A percentile compares a stretch with the other conserved stretches of the same genome.
Conservation (phyloP, 352 stramenopile genomes). For the Phytophthora cajani region DNA sequence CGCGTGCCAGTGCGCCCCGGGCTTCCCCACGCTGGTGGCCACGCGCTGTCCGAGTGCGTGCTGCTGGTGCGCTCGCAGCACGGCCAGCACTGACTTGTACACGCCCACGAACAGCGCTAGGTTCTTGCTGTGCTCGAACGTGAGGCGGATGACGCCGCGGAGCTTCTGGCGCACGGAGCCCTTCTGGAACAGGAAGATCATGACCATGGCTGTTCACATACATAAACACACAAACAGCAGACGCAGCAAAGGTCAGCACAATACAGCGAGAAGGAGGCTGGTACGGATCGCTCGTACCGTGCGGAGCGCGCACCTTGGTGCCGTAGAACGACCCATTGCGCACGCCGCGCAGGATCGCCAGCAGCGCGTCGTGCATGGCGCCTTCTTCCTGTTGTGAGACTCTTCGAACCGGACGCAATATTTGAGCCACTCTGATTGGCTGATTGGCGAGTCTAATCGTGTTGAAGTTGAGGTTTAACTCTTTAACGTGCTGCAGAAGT, state of each 20-base stretch:
- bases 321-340: constrained; percentile 91
- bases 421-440: constrained; percentile 22
- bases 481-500: constrained; percentile 3
- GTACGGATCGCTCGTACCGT: constrained; percentile 54
- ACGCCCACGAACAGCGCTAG: constrained; percentile 88
- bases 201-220: constrained; percentile 76
- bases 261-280: background rate
- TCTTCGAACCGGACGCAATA: background rate
- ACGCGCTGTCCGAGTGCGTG: constrained; percentile 43
- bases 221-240: background rate
- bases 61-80: constrained; percentile 71
- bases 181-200: constrained; percentile 91
- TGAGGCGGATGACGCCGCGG: constrained; percentile 72
- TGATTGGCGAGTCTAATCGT: constrained; percentile 13
- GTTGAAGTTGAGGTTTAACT: constrained; percentile 35
- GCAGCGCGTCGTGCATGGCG: constrained; percentile 55
- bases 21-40: constrained; percentile 59
- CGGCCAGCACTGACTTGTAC: constrained; percentile 80
- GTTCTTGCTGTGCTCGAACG: constrained; percentile 90
- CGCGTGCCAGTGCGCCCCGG: constrained; percentile 77
- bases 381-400: constrained; percentile 13
- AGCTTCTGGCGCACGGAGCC: constrained; percentile 83
- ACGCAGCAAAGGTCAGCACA: constrained; percentile 6
- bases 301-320: constrained; percentile 88
- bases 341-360: constrained; percentile 81